Evolutionary conservation across 352 stramenopile genomes (phyloP), one percentile per base, ranked within the genome.

Genomic region (Globisporangium okanoganense): DNA sequence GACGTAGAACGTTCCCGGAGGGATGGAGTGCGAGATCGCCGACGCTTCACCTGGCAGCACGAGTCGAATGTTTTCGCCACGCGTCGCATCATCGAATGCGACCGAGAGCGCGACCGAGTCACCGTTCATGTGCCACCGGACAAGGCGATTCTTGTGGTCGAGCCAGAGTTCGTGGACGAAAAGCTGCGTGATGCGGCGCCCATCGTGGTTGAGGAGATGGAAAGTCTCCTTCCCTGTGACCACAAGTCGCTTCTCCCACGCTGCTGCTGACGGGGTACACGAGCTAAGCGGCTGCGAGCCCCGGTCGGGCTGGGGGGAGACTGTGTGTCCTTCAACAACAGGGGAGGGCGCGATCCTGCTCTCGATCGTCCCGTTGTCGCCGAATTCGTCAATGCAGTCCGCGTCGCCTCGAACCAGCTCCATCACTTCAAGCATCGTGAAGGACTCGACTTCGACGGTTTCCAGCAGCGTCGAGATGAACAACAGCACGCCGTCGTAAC

Each of bases 141-240:
- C 85, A 38, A 94, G 69, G 7, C 85, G 78, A 35, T 90, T 72
- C 58, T 94, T 94, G 64, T 91, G 85, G 62, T 94, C 85, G 25
- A 94, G 64, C 85, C 85, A 94, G 3, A 94, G 51, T 45, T 94
- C 85, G 51, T 94, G 85, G 9, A 94, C 85, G 61, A 94, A 94
- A 25, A 94, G 69, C 56, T 94, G 85, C 8, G 85, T 94, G 31
- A 94, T 78, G 0, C 75, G 71, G 8, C 85, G 80, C 13, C 78
- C 76, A 22, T 80, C 67, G 24, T 80, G 78, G 35, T 82, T 79
- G 20, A 82, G 64, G 36, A 94, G 64, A 22, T 78, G 80, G 58
- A 86, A 89, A n/a, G 85, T 94, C 53, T 94, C 85, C 47, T 92
- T 94, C 18, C 85, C 85, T 0, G 85, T 92, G 8, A 94, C 75